These are phyloP conservation scores for Hemisphaericaspora xylanilytica DNA, from an alignment of 1,139 yeast species.

Conservation along the genomic window DNA sequence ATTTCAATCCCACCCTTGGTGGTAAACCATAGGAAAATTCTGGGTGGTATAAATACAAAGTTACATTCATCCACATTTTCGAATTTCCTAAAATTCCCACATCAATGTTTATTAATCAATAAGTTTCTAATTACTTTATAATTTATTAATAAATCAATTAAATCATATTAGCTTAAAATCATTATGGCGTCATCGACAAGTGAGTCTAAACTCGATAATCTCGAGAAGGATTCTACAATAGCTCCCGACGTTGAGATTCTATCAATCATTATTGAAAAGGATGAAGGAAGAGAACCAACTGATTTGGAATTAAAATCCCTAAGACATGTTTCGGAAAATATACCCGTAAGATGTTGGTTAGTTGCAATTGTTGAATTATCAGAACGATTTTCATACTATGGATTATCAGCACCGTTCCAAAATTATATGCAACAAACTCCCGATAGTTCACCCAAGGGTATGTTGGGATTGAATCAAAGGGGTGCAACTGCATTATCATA, in stretches of 20 bases:
- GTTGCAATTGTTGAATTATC: slow-evolving; percentile 76
- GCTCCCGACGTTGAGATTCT: background rate
- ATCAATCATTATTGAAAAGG: slow-evolving; percentile 5
- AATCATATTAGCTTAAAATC: too few relatives aligned
- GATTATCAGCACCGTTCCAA: slow-evolving; percentile 70
- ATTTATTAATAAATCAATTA: background rate
- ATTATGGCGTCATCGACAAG: background rate
- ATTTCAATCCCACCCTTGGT: too few relatives aligned
- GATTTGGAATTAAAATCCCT: slow-evolving; percentile 35
- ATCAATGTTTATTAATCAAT: too few relatives aligned
- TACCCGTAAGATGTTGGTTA: slow-evolving; percentile 55
- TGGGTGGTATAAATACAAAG: too few relatives aligned
- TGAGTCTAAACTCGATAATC: background rate
- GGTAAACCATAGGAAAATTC: too few relatives aligned
- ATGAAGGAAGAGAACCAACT: slow-evolving; percentile 33
- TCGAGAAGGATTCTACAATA: background rate
- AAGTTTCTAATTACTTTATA: too few relatives aligned
- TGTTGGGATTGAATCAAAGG: slow-evolving; percentile 56
- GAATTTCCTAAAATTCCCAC: too few relatives aligned
- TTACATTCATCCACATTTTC: too few relatives aligned
- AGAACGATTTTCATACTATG: slow-evolving; percentile 81
- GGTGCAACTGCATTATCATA: slow-evolving; percentile 74
- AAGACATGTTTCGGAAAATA: slow-evolving; percentile 38
- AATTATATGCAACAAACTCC: slow-evolving; percentile 66
- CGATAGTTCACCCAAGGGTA: slow-evolving; percentile 52